Conservation (phyloP, 2,329 filamentous ascomycete genomes). For the Escovopsis sp. region DNA sequence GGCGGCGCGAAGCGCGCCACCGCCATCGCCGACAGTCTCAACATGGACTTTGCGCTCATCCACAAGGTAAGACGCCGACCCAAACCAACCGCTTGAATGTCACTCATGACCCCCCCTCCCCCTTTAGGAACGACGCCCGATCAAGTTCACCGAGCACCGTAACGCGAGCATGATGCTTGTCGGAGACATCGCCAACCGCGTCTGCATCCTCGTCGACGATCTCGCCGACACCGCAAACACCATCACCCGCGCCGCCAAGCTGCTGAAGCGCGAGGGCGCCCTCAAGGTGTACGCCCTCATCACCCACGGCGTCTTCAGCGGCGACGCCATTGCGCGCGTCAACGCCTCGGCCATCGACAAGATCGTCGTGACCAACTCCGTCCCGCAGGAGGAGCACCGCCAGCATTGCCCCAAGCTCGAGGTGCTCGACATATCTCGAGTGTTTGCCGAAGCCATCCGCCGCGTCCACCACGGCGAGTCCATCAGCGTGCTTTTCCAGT, state of each 20-base stretch:
- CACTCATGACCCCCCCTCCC: constrained; percentile 15
- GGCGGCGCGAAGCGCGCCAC: constrained; percentile 94
- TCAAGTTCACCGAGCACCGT: constrained; percentile 73
- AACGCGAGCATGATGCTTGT: constrained; percentile 95
- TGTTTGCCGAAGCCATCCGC: constrained; percentile 91
- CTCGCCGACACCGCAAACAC: constrained; percentile 94
- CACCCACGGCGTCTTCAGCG: constrained; percentile 89
- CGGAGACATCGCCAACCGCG: constrained; percentile 65
- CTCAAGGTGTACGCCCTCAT: constrained; percentile 79
- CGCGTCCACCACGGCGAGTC: constrained; percentile 95
- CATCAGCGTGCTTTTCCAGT: constrained; percentile 76
- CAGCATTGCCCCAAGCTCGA: constrained; percentile 74
- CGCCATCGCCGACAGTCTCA: constrained; percentile 81
- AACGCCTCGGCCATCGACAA: constrained; percentile 88
- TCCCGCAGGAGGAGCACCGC: constrained; percentile 74
- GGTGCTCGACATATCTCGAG: constrained; percentile 73
- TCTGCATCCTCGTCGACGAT: constrained; percentile 86
- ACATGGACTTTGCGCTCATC: constrained; percentile 92
- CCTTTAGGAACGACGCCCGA: constrained; percentile 67
- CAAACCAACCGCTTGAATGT: constrained; percentile 19
- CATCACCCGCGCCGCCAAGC: constrained; percentile 87
- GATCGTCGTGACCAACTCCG: constrained; percentile 88
- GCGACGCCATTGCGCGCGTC: constrained; percentile 86
- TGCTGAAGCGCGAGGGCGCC: constrained; percentile 94
- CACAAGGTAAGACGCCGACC: constrained; percentile 54